Evolutionary conservation across 805 yeast species (phyloP).

Genomic region (Kazachstania taianensis): DNA sequence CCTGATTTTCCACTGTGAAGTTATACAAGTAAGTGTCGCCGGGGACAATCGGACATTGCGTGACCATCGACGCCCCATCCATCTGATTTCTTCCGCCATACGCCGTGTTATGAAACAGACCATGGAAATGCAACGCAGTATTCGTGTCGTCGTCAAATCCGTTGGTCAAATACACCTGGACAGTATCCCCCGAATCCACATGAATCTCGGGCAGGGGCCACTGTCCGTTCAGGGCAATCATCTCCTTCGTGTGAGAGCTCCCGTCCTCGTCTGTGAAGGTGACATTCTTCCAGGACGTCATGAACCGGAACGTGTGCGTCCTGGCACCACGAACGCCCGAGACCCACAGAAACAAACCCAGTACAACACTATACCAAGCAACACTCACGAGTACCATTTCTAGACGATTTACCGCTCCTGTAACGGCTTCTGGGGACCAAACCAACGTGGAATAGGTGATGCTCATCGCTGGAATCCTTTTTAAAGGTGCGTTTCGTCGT

Average conservation of each 20-base stretch:
- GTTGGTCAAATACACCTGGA: conserved; percentile 50
- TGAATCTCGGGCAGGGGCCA: conserved; percentile 71
- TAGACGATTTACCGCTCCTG: too few species aligned
- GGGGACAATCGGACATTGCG: conserved; percentile 71
- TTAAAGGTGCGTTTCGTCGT: too few species aligned
- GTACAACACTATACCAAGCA: too few species aligned
- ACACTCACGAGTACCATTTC: too few species aligned
- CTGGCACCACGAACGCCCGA: neutral
- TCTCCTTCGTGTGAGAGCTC: conserved; percentile 29
- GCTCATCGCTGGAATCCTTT: too few species aligned
- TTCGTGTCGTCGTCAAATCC: conserved; percentile 36
- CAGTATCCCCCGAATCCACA: conserved; percentile 52
- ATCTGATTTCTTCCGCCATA: conserved; percentile 35
- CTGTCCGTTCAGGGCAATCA: conserved; percentile 56
- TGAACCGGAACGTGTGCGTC: conserved; percentile 46
- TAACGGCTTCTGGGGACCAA: too few species aligned
- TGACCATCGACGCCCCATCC: conserved; percentile 76
- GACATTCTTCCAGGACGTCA: conserved; percentile 46
- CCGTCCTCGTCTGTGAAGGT: conserved; percentile 14
- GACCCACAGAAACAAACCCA: neutral
- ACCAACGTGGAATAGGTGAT: too few species aligned
- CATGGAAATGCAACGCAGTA: conserved; percentile 74
- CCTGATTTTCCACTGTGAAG: conserved; percentile 57
- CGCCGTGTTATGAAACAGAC: conserved; percentile 56
- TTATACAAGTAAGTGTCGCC: conserved; percentile 59